These are phyloP conservation scores for Parathielavia appendiculata DNA, from an alignment of 495 filamentous ascomycete genomes.

Conservation along the genomic window DNA sequence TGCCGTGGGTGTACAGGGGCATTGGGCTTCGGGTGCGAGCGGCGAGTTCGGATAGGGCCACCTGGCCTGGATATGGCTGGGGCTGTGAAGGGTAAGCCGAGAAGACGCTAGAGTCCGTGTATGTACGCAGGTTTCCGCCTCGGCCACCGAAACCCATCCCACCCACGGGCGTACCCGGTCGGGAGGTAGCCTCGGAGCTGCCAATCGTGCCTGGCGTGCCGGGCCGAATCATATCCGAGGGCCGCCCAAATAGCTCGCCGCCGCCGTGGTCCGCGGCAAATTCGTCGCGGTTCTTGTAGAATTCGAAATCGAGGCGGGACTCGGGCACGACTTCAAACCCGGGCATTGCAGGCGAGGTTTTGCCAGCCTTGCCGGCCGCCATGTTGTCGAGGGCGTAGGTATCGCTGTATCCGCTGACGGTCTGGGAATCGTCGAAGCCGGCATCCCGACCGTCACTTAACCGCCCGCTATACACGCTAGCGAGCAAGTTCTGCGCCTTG, in stretches of 20 bases:
- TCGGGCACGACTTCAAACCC: constrained; percentile 89
- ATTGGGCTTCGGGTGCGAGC: constrained; percentile 33
- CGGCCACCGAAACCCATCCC: constrained; percentile 31
- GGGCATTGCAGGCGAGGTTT: constrained; percentile 43
- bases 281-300: constrained; percentile 82
- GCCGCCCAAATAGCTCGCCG: constrained; percentile 63
- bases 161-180: constrained; percentile 40
- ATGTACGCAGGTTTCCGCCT: neutral
- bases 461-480: constrained; percentile 74
- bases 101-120: neutral
- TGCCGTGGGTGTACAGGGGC: constrained; percentile 33
- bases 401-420: constrained; percentile 63
- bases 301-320: constrained; percentile 83
- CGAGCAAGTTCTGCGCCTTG: constrained; percentile 75
- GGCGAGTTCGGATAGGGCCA: too few relatives aligned
- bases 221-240: constrained; percentile 61
- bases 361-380: constrained; percentile 69
- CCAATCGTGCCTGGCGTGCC: constrained; percentile 57
- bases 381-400: constrained; percentile 71
- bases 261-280: constrained; percentile 86
- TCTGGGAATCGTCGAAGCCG: constrained; percentile 53
- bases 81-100: too few relatives aligned
- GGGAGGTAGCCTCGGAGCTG: constrained; percentile 32
- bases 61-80: constrained; percentile 15
- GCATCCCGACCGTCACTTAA: constrained; percentile 51